Conservation (phyloP, 371 early-diverging fungal genomes). For the Caulochytrium protostelioides region DNA sequence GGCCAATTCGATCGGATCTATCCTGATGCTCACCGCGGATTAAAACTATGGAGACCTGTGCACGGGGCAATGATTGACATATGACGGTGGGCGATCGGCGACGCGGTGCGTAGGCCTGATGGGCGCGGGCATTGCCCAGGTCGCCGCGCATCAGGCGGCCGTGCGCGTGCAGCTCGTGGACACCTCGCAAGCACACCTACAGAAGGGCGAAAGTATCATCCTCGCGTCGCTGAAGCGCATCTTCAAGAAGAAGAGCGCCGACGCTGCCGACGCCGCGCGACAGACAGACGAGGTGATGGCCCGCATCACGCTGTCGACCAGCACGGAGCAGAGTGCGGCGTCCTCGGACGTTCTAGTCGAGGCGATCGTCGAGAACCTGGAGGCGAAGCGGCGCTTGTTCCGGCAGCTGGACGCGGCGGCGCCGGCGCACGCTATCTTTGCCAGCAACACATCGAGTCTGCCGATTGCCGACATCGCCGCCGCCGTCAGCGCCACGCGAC, state of each 20-base stretch:
- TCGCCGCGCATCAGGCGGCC: conserved; percentile 46
- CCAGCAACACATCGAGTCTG: conserved; percentile 78
- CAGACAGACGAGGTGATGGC: conserved; percentile 32
- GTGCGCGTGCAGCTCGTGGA: conserved; percentile 27
- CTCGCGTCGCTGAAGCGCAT: conserved; percentile 51
- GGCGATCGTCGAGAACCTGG: conserved; percentile 85
- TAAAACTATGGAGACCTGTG: no score
- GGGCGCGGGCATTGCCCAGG: conserved; percentile 91
- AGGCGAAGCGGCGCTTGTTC: conserved; percentile 63
- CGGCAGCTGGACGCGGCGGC: conserved; percentile 42
- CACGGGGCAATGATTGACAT: no score
- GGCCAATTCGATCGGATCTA: no score
- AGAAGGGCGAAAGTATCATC: conserved; percentile 61
- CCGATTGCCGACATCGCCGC: conserved; percentile 62
- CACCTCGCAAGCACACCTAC: conserved; percentile 38
- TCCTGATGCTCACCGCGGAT: no score
- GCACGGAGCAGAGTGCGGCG: conserved; percentile 34
- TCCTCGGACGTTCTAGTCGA: conserved; percentile 60
- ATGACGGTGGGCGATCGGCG: no score
- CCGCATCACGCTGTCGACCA: conserved; percentile 34
- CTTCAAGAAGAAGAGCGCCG: conserved; percentile 70
- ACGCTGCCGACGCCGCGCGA: conserved; percentile 22
- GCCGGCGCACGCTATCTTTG: conserved; percentile 50
- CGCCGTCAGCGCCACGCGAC: conserved; percentile 27
- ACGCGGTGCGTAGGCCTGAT: conserved; percentile 29